phyloP scores from a whole-genome alignment of 768 basidiomycete species.

The Hygrocybe punicea region DNA sequence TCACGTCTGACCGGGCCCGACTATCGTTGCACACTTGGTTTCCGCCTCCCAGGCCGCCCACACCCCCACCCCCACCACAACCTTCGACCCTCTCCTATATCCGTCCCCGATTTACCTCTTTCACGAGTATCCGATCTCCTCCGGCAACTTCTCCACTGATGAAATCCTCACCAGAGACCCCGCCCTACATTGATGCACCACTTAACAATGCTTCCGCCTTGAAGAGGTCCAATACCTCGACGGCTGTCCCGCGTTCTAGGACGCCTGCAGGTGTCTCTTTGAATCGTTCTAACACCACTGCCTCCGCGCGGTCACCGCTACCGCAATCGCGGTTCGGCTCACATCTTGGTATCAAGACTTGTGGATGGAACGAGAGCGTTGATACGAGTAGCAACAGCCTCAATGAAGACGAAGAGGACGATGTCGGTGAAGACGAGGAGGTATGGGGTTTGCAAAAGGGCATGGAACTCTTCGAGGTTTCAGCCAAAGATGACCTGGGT shows the following conservation, averaged over 20 bases:
- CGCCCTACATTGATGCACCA: conserved; percentile 62
- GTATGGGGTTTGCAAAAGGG: conserved; percentile 80
- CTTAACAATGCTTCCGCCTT: conserved; percentile 51
- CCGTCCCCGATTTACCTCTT: conserved; percentile 73
- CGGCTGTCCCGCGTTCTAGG: conserved; percentile 45
- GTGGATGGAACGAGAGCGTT: conserved; percentile 53
- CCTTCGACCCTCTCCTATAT: conserved; percentile 71
- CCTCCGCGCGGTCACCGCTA: conserved; percentile 44
- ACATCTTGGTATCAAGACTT: conserved; percentile 49
- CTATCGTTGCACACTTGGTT: conserved; percentile 84
- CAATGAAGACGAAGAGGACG: conserved; percentile 63
- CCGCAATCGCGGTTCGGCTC: conserved; percentile 55
- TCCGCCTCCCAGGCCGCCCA: conserved; percentile 68
- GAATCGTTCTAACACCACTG: conserved; percentile 46
- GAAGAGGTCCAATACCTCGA: conserved; percentile 47
- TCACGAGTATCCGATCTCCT: conserved; percentile 61
- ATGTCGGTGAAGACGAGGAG: conserved; percentile 42
- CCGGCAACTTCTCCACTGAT: conserved; percentile 45
- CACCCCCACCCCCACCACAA: conserved; percentile 56
- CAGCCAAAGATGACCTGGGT: conserved; percentile 86
- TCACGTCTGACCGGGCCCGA: conserved; percentile 80
- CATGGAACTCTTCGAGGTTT: conserved; percentile 89
- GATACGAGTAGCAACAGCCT: conserved; percentile 67
- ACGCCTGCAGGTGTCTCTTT: conserved; percentile 42
- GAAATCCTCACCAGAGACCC: conserved; percentile 53